Evolutionary conservation across 148 eudicot species (phyloP), one percentile per base, ranked within the genome.

Genomic region (Spergularia marina): DNA sequence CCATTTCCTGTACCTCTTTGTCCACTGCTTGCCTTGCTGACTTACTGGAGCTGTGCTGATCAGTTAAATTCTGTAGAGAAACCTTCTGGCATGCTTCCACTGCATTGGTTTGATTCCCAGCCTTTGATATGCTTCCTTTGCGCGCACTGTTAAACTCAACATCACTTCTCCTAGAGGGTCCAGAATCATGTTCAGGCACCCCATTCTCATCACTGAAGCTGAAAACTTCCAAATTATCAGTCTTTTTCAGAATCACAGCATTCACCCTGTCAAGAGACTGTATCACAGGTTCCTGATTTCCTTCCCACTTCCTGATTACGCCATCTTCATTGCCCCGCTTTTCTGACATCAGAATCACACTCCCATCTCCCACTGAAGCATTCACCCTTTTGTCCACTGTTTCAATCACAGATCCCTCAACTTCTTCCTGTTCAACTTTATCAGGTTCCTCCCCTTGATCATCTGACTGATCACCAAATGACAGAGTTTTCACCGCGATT

Each of bases 161-260:
- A 61, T 79, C 64, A 55, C 49, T 79, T 18, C 82, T 70, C 53
- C 58, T 62, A 23, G 78, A 74, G 14, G 78, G 78, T 41, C 65
- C 74, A 62, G 70, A 79, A 1, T 69, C 78, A 41, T 41, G 21
- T 68, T 79, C 61, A 4, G 78, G 77, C 20, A 74, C 40, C 5
- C 82, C 74, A 12, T 59, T 79, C 67, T 79, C 77, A 68, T 79
- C 81, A 49, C 65, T 66, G 41, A 78, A 73, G 68, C 25, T 70
- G 53, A 78, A 51, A 60, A 44, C 76, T 53, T 52, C 53, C 21
- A 41, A 6, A 1, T 41, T 23, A 8, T 34, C 77, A 68, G 2
- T 65, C 6, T 53, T 68, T 59, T 79, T 59, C 73, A 73, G 73
- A 76, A 79, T 61, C 9, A 20, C 69, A 34, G 44, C 82, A 59